Base-by-base conservation (phyloP, 2,329 filamentous ascomycete genomes). In the Apiospora phragmitis region DNA sequence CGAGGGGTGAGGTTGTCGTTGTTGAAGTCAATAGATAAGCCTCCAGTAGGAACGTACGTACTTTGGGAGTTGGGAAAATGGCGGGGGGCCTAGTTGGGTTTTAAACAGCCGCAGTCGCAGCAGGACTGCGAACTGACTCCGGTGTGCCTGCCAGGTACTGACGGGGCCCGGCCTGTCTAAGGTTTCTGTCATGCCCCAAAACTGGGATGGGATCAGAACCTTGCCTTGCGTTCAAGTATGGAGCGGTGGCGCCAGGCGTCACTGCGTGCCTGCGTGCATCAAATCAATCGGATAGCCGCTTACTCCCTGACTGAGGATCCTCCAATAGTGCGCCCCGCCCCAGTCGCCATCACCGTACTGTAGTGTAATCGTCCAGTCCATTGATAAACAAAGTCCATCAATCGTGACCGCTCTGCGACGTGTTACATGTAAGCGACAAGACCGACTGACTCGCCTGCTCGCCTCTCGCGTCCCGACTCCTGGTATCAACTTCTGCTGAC, bases 121-220 rank as follows among this genome's bases (percentile, higher is more conserved):
- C n/a, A 59, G 51, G 51, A 59, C 29, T 59, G 51, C 16, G 51
- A n/a, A 62, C 55, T 24, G 55, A 38, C 18, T 21, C 55, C 55
- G 21, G 8, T 62, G 8, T 62, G 55, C 55, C 55, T n/a, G 55
- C 32, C 55, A 62, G 55, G 55, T 62, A 62, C 55, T 62, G 55
- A 62, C 55, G 38, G 55, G 38, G 29, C 55, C 3, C 18, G 32
- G 55, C 55, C 32, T 62, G 32, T 38, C 55, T 32, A 59, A 59
- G 51, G 51, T 59, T 59, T 35, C 51, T 62, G 55, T 62, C 55
- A 62, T 62, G 55, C 55, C 29, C 55, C 18, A 62, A 62, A 62
- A 62, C 55, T 38, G 55, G 55, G 55, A 62, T 62, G 55, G 55
- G 55, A 38, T 62, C 51, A 26, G n/a, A 59, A 59, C 51, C 49